phyloP scores from a whole-genome alignment of 2,329 filamentous ascomycete species.

The Purpureocillium lavendulum region DNA sequence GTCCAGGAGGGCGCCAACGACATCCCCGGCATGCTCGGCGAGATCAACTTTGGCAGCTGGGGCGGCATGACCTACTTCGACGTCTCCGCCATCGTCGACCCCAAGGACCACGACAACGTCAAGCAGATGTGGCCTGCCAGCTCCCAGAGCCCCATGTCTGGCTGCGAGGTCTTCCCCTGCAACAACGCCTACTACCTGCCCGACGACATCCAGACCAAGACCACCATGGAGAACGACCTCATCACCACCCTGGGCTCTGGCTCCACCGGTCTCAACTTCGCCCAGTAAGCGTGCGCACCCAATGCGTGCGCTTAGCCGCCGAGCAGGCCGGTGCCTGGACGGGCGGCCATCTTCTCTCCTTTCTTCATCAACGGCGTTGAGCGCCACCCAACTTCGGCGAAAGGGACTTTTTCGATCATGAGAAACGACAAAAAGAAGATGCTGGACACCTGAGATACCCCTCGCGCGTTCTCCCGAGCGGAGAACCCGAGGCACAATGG shows the following conservation, averaged over 20 bases:
- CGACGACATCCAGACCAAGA: constrained; percentile 49
- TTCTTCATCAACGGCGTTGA: constrained; percentile 13
- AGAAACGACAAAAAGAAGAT: constrained; percentile 10
- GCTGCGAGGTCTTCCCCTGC: constrained; percentile 45
- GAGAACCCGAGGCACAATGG: constrained; percentile 13
- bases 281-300: neutral
- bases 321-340: too few species aligned
- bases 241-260: constrained; percentile 40
- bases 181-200: constrained; percentile 42
- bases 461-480: constrained; percentile 11
- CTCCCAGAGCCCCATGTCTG: constrained; percentile 31
- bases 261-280: constrained; percentile 13
- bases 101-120: constrained; percentile 39
- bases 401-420: constrained; percentile 3
- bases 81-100: constrained; percentile 49
- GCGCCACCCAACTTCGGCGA: constrained; percentile 8
- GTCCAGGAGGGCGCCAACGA: constrained; percentile 33
- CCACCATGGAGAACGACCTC: constrained; percentile 37
- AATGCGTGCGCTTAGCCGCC: too few species aligned
- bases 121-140: constrained; percentile 44
- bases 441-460: constrained; percentile 16
- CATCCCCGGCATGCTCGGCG: constrained; percentile 42
- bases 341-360: neutral
- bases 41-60: constrained; percentile 41
- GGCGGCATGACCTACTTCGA: constrained; percentile 45